Evolutionary conservation across 805 yeast genomes (phyloP), one percentile per base, ranked within the genome.

Genomic region (Candida gorgasii): DNA sequence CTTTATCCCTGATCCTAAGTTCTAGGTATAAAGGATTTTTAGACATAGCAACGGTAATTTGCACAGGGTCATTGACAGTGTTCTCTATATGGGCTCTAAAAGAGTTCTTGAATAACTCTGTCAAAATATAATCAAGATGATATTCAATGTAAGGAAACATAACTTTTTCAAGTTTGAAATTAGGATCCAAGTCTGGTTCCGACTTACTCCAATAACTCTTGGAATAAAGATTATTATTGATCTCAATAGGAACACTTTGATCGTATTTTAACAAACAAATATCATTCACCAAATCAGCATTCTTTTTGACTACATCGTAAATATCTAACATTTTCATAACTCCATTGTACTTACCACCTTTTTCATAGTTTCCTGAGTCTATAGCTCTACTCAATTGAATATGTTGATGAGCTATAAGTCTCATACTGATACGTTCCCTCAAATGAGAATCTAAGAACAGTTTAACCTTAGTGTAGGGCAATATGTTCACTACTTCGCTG

Each of bases 1-100:
- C 99, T 44, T 78, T 76, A 65, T 92, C 99, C 32, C 95, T 72
- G 24, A 92, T 69, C 44, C 96, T 73, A 5, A 93, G 72, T 47
- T 86, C 88, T 44, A 89, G 67, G 39, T 69, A 72, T n/a, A 63
- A 57, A 23, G 57, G 62, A 44, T 26, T 58, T 52, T 61, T 46
- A 1, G 66, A 58, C 4, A 61, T 63, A 8, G 72, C 63, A 5
- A 70, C 58, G 1, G 75, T 64, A 7, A 73, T 62, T 14, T 57
- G 58, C 12, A 69, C 72, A 2, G 74, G 73, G 22, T 65, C 67
- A 8, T 46, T 40, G 8, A 69, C 65, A 8, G 67, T 57, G 43
- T 78, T 79, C 59, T 92, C 98, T 40, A 92, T 84, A 42, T 86
- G 89, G 0, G 99, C 96, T 42, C 97, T 68, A 48, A 85, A 82